These are phyloP conservation scores for Hyphopichia khmerensis DNA, from an alignment of 1,139 yeast genomes.

Conservation along the genomic window DNA sequence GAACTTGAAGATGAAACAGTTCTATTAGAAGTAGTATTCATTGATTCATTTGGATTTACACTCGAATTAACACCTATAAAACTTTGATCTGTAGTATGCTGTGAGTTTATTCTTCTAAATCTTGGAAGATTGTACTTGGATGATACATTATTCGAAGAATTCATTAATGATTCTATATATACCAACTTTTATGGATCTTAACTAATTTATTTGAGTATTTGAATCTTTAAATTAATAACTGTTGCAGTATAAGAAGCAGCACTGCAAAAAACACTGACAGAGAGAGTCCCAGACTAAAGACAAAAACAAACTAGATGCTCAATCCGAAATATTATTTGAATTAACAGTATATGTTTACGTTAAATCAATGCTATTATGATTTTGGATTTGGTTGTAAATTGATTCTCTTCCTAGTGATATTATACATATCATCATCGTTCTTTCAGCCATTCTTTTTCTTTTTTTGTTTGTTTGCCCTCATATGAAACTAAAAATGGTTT, in stretches of 20 bases:
- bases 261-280: too few species aligned
- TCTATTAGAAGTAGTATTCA: constrained; percentile 18
- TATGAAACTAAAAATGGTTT: neutral
- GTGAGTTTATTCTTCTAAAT: constrained; percentile 18
- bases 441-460: neutral
- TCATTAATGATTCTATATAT: constrained; percentile 6
- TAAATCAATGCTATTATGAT: too few species aligned
- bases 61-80: constrained; percentile 18
- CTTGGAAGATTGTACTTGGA: constrained; percentile 17
- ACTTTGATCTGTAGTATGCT: constrained; percentile 16
- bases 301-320: too few species aligned
- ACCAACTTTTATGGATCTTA: neutral
- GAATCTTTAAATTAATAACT: too few species aligned
- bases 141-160: constrained; percentile 10
- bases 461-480: neutral
- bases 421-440: neutral
- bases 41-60: neutral
- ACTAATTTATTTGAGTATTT: too few species aligned
- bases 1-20: constrained; percentile 32
- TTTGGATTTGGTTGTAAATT: neutral
- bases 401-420: neutral
- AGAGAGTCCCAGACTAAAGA: too few species aligned
- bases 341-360: too few species aligned
- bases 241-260: too few species aligned
- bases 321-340: too few species aligned